Percentiles rank a stretch among this genome's conserved stretches.
These are phyloP conservation scores for Chalciporus sphaerocephalus DNA, from an alignment of 768 basidiomycete species.

Conservation along the genomic window DNA sequence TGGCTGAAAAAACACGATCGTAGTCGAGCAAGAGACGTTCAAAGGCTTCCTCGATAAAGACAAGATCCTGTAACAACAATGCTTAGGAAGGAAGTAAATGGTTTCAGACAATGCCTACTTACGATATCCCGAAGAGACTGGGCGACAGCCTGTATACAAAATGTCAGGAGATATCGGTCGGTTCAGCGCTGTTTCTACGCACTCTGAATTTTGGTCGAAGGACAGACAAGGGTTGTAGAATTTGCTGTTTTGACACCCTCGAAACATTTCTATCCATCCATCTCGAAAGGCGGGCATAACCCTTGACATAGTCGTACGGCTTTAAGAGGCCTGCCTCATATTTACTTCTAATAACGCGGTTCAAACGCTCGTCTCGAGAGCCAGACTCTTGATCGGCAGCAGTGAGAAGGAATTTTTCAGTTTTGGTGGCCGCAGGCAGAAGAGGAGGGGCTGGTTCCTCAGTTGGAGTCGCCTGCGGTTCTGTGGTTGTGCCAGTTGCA, in stretches of 20 bases:
- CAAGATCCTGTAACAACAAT: constrained; percentile 60
- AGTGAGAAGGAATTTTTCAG: constrained; percentile 85
- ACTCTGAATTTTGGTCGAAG: constrained; percentile 83
- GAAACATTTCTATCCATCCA: constrained; percentile 97
- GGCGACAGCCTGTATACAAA: constrained; percentile 56
- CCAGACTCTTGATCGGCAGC: constrained; percentile 94
- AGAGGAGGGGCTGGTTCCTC: constrained; percentile 46
- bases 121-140: constrained; percentile 83
- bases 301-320: constrained; percentile 96
- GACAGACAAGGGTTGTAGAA: constrained; percentile 82
- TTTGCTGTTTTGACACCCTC: constrained; percentile 86
- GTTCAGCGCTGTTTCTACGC: constrained; percentile 19
- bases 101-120: constrained; percentile 14
- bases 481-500: constrained; percentile 19
- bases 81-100: not conserved
- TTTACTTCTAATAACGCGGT: constrained; percentile 90
- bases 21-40: constrained; percentile 94
- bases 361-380: constrained; percentile 83
- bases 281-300: constrained; percentile 82
- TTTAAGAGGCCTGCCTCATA: constrained; percentile 94
- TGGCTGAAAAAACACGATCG: constrained; percentile 89
- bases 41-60: constrained; percentile 97
- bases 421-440: constrained; percentile 70
- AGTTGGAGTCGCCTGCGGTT: constrained; percentile 23
- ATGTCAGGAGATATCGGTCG: not conserved